These are phyloP conservation scores for Beta lomatogona DNA, from an alignment of 179 eudicot species.

Conservation along the genomic window DNA sequence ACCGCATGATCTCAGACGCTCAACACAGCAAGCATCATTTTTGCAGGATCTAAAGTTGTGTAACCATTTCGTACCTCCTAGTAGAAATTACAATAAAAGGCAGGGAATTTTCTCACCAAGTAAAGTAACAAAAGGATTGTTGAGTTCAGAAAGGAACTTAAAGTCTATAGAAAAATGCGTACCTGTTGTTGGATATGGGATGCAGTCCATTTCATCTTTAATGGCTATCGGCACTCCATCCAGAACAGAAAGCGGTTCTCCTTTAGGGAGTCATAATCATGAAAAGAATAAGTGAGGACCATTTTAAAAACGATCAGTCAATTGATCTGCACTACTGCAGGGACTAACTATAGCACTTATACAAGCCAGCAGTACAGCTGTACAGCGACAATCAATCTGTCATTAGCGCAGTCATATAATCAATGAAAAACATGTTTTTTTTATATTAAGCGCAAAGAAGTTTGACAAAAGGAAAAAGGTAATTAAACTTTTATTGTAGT, in stretches of 20 bases:
- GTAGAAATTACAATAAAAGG: constrained; percentile 8
- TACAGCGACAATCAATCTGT: not conserved
- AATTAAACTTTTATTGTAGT: not conserved
- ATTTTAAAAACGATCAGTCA: not conserved
- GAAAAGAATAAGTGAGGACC: not conserved
- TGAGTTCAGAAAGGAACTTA: not conserved
- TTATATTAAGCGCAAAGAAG: not conserved
- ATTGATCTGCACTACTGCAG: not conserved
- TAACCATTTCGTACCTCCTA: constrained; percentile 98
- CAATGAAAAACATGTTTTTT: not conserved
- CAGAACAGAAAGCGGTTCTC: constrained; percentile 76
- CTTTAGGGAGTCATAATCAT: constrained; percentile 32
- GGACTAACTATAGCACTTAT: not conserved
- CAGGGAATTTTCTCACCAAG: not conserved
- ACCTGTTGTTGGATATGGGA: constrained; percentile 98
- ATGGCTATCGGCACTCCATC: constrained; percentile 94
- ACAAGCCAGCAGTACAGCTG: not conserved
- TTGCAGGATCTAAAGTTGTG: constrained; percentile 69
- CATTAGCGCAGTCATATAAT: not conserved
- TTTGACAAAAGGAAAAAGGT: not conserved
- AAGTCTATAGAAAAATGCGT: not conserved
- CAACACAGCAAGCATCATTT: constrained; percentile 80
- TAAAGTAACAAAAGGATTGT: not conserved
- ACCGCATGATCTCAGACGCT: constrained; percentile 76
- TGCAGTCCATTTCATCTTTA: constrained; percentile 94